Evolutionary conservation across 805 yeast genomes (phyloP), one percentile per base, ranked within the genome.

Genomic region (Zygosaccharomyces pseudorouxii): DNA sequence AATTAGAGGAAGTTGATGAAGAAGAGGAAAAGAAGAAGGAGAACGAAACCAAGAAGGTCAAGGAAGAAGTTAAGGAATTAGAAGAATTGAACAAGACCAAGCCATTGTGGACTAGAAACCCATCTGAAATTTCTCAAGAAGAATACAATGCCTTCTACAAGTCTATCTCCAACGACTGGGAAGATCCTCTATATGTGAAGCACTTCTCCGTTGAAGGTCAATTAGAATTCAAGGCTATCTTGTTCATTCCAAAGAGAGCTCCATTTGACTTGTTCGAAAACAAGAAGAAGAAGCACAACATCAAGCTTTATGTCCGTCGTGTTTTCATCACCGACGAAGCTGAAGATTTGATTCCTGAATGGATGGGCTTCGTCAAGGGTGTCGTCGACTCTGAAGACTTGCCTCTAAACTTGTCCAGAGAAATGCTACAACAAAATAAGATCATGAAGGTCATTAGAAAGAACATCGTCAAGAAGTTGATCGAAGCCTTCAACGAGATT

Each of bases 141-240:
- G 99, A 93, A 78, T 93, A 93, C 82, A 92, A 93, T 67, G 95
- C 98, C 52, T 93, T 93, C 86, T 93, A 93, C 87, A 93, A 93
- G 80, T 89, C 98, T 45, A 93, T 93, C 69, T 90, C 99, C 49
- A 93, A 93, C 76, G 99, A 93, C 76, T 93, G 99, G 99, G 99
- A 93, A 79, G 99, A 93, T 72, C 99, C 97, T 76, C 82, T 93
- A 71, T 97, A 97, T 60, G 98, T 93, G 62, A 93, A 93, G 82
- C 99, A 93, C 78, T 93, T 93, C 82, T 88, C 97, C 45, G 99
- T 93, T 68, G 99, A 93, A 80, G 99, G 99, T 81, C 99, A 93
- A 80, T 82, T 93, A 67, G 99, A 93, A 80, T 93, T 93, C 84
- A 90, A 85, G 79, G 98, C 99, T 57, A 93, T 93, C 69, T 79